Evolutionary conservation across 768 basidiomycete genomes (phyloP), one percentile per base, ranked within the genome.

Genomic region (Amanita molliuscula): DNA sequence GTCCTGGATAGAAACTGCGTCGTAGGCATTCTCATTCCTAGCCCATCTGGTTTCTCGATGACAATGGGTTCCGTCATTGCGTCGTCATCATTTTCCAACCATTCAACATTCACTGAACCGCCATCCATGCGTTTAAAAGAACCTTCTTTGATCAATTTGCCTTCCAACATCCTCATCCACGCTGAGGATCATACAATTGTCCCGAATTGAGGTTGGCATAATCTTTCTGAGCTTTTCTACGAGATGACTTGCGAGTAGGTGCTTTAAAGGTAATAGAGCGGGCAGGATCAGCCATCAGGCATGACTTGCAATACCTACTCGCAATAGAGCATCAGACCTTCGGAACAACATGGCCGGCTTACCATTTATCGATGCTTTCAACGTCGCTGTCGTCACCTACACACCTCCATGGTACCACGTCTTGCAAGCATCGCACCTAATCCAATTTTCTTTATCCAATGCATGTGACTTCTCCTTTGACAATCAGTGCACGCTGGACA

Each of bases 11-110:
- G 81, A 84, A 94, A 77, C 48, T 77, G 72, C 7, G 65, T 55
- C 1, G 73, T 65, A 2, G 94, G 94, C 83, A 97, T 88, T 61
- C 81, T 82, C 82, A 97, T 91, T 8, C 92, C 94, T 38, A 97
- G 68, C 5, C 88, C 85, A 11, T 88, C 84, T 2, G 85, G 79
- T 6, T 71, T 65, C 62, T 84, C 82, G 44, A 97, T 78, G 25
- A 97, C 68, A 53, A 96, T 75, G 1, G 93, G 93, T 55, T 92
- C 90, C 42, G 65, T 77, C 81, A 90, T 77, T 3, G 90, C 89
- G 47, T 65, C 70, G 23, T 81, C 75, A 57, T 90, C 84, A 13
- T 63, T 73, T 53, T 83, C 79, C 21, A 93, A 58, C 92, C 91
- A 94, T 47, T 82, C 75, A 36, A 81, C 55, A 6, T 74, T 74